A percentile compares a stretch with the other conserved stretches of the same genome.
phyloP scores from a whole-genome alignment of 2,329 filamentous ascomycete species.

The Pseudogymnoascus sp. region DNA sequence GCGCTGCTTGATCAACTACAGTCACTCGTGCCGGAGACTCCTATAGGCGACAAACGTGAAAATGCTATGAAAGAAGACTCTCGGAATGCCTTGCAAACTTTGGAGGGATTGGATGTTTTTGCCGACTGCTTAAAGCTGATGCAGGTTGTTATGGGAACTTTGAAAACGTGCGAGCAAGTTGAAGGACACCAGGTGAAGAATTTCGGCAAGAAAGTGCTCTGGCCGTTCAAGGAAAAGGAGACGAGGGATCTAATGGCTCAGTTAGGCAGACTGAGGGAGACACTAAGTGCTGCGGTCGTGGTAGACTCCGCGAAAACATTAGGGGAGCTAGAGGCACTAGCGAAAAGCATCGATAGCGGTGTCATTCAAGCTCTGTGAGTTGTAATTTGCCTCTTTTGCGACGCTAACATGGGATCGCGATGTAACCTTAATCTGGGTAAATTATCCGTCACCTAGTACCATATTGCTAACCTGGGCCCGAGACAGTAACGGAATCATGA shows the following conservation, averaged over 20 bases:
- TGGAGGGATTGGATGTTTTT: constrained; percentile 12
- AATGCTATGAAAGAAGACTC: not conserved
- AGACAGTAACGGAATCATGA: not conserved
- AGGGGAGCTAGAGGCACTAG: not conserved
- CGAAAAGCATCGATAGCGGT: constrained; percentile 4
- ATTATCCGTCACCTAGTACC: not conserved
- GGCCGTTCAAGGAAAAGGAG: constrained; percentile 14
- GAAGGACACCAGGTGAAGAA: constrained; percentile 12
- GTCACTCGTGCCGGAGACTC: not conserved
- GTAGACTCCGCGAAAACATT: constrained; percentile 9
- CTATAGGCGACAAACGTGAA: not conserved
- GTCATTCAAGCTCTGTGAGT: constrained; percentile 3
- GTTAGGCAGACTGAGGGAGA: not conserved
- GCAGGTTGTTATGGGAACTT: not conserved
- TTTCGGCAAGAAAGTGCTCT: constrained; percentile 12
- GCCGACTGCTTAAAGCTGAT: constrained; percentile 10
- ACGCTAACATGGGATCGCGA: not conserved
- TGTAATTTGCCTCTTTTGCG: not conserved
- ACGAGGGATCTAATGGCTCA: constrained; percentile 12
- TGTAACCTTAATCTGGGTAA: not conserved
- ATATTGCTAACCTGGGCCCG: not conserved
- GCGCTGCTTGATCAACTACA: constrained; percentile 12
- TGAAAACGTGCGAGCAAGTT: constrained; percentile 12
- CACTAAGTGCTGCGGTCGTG: constrained; percentile 11
- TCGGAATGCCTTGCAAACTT: constrained; percentile 6